Conservation (phyloP, 768 basidiomycete species). For the Phanerodontia chrysosporium region DNA sequence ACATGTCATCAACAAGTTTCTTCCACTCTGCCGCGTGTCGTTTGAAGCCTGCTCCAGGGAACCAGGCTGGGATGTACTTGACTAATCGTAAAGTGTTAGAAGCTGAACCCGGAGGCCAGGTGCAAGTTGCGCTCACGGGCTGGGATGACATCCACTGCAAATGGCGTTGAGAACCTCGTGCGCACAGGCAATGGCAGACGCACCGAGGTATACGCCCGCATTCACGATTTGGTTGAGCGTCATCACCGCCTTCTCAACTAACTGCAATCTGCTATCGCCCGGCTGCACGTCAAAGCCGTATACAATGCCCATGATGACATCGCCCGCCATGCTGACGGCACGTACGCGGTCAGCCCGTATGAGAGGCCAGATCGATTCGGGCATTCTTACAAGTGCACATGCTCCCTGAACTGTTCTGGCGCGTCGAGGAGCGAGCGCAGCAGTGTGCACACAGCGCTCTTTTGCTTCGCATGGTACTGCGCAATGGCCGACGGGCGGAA, state of each 20-base stretch:
- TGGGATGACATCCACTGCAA: conserved; percentile 11
- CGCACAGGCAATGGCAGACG: conserved; percentile 6
- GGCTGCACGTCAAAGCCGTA: conserved; percentile 16
- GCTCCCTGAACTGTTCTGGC: conserved; percentile 20
- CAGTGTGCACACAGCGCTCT: conserved; percentile 1
- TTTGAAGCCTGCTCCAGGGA: conserved; percentile 19
- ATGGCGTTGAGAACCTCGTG: no score
- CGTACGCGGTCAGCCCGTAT: no score
- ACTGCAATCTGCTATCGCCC: conserved; percentile 13
- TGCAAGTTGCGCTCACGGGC: not conserved
- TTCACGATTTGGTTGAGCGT: conserved; percentile 5
- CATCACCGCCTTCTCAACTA: conserved; percentile 9
- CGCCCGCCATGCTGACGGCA: conserved; percentile 13
- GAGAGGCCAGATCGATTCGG: not conserved
- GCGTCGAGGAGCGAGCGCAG: conserved; percentile 19
- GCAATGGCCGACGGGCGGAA: not conserved
- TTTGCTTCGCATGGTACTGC: not conserved
- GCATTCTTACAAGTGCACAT: not conserved
- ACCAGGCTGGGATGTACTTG: conserved; percentile 20
- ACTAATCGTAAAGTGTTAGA: not conserved
- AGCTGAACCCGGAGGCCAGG: not conserved
- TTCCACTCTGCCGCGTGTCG: conserved; percentile 9
- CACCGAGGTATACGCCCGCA: conserved; percentile 11
- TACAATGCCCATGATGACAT: conserved; percentile 10
- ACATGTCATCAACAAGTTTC: not conserved